Base-by-base conservation (phyloP, 306 rosid genomes). In the Canavalia ensiformis region DNA sequence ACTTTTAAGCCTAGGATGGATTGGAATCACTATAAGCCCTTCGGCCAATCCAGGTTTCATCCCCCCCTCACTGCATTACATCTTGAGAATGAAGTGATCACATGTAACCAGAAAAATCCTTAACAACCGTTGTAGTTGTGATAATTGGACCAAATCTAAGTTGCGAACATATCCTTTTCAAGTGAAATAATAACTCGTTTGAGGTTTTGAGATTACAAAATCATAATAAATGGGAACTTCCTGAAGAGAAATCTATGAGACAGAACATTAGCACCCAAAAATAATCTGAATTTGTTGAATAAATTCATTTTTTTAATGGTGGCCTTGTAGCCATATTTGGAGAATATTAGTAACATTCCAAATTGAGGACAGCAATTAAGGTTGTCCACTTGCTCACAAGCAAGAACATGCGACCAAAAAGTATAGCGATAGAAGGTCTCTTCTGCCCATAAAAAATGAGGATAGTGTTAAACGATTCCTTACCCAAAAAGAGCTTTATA, bases 361-460 rank as follows among this genome's bases (percentile, higher is more conserved):
- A 30, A 58, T 2, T 58, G 64, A 30, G 37, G 13, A n/a, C 29
- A 35, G 46, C 5, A 9, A 62, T 62, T 62, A 44, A 58, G 60
- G 52, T 65, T 64, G 3, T 64, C 31, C 49, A 37, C 70, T 64
- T 64, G 28, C 31, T 39, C 49, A 64, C 30, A 39, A 35, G 45
- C 10, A 64, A 11, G 39, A 64, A 11, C 47, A 64, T 64, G 69
- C 5, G 49, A 39, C 70, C 70, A 39, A 64, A 39, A 64, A 6
- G 8, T 18, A 31, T 12, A 37, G 30, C 41, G 34, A 7, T 41
- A 18, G 39, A 65, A 39, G 71, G 51, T 42, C 34, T 63, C 6
- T 58, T 56, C 39, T 66, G 35, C 18, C 49, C 71, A 65, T 18
- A 2, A 64, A 64, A 41, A 68, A 1, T 66, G n/a, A 66, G 72